Evolutionary conservation across 1,139 yeast genomes (phyloP).

Genomic region (Candida anutae): DNA sequence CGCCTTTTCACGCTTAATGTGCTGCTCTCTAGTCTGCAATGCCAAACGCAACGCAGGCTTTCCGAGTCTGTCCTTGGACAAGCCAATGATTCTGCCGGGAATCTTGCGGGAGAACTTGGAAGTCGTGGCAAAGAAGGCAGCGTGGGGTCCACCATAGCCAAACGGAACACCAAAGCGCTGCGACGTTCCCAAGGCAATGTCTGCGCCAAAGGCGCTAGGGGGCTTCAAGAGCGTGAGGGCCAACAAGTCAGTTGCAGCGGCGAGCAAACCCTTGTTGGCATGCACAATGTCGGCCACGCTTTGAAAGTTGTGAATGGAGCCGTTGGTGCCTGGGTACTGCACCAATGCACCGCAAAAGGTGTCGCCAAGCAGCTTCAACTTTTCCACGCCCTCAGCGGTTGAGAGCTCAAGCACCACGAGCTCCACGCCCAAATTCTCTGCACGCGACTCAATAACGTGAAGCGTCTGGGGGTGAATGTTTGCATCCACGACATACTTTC

Average conservation of each 20-base stretch:
- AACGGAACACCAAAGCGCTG: conserved; percentile 97
- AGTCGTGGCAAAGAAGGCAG: conserved; percentile 89
- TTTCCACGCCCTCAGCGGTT: conserved; percentile 35
- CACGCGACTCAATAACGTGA: conserved; percentile 71
- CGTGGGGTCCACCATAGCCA: conserved; percentile 99
- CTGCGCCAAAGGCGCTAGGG: conserved; percentile 84
- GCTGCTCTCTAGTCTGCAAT: conserved; percentile 96
- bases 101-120: conserved; percentile 78
- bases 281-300: conserved; percentile 62
- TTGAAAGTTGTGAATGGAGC: conserved; percentile 51
- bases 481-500: conserved; percentile 63
- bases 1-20: conserved; percentile 94
- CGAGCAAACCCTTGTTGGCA: conserved; percentile 61
- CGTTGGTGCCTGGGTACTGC: conserved; percentile 89
- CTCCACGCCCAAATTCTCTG: conserved; percentile 64
- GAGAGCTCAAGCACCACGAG: conserved; percentile 54
- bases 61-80: conserved; percentile 86
- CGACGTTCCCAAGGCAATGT: conserved; percentile 84
- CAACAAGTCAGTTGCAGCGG: conserved; percentile 84
- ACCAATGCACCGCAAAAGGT: conserved; percentile 74
- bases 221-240: conserved; percentile 82
- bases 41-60: conserved; percentile 86
- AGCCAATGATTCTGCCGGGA: conserved; percentile 94
- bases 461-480: conserved; percentile 82
- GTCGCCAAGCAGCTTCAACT: conserved; percentile 25